Conservation (phyloP, 371 early-diverging fungal genomes). For the Neoconidiobolus thromboides region DNA sequence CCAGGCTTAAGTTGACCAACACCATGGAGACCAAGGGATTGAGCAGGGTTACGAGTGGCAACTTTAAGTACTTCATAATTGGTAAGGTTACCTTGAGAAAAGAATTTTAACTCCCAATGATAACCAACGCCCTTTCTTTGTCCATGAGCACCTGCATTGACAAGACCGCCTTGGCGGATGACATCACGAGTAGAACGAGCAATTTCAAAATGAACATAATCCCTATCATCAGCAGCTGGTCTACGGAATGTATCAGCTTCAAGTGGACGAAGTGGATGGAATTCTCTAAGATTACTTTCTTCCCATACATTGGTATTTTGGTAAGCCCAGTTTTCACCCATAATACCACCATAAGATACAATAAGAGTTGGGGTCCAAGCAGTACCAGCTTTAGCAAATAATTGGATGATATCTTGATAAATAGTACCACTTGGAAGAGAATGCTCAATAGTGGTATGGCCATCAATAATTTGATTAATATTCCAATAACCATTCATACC, state of each 20-base stretch:
- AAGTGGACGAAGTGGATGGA: not conserved
- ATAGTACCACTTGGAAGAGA: not conserved
- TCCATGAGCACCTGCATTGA: not conserved
- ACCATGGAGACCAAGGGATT: not conserved
- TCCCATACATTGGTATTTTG: not conserved
- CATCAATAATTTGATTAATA: not conserved
- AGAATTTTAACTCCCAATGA: not conserved
- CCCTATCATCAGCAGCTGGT: not conserved
- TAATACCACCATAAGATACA: not conserved
- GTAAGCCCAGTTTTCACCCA: not conserved
- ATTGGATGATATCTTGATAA: not conserved
- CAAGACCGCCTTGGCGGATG: not conserved
- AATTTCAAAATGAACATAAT: not conserved
- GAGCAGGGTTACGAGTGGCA: not conserved
- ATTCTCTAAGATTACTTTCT: not conserved
- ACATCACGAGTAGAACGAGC: not conserved
- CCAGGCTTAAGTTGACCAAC: not conserved
- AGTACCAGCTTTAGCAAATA: not conserved
- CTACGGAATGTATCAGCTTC: not conserved
- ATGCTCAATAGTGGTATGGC: conserved; percentile 2
- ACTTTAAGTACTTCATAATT: not conserved
- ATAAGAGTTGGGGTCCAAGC: not conserved
- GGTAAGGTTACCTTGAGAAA: not conserved
- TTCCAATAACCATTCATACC: not conserved
- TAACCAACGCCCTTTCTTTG: not conserved